Conservation (phyloP, 768 basidiomycete genomes). For the Termitomyces sp. region DNA sequence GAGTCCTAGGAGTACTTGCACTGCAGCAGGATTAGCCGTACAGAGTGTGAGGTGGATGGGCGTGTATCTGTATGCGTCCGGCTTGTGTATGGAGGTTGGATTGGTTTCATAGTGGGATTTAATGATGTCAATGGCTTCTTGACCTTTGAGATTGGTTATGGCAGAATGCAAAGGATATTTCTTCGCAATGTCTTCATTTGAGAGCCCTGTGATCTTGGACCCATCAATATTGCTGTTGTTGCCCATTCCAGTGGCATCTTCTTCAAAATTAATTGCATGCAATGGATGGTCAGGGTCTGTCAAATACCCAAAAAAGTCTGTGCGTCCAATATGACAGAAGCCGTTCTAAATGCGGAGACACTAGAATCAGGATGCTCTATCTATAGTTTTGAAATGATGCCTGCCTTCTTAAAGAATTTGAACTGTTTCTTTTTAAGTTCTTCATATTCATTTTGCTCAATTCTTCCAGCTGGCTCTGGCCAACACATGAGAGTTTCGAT, state of each 20-base stretch:
- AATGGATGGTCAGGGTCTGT: slow-evolving; percentile 4
- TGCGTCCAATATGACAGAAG: slow-evolving; percentile 8
- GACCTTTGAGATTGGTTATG: neutral
- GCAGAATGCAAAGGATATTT: slow-evolving; percentile 2
- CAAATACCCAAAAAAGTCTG: slow-evolving; percentile 8
- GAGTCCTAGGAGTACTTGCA: neutral
- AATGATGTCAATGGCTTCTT: neutral
- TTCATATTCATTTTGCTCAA: neutral
- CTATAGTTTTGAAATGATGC: neutral
- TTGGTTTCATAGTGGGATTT: neutral
- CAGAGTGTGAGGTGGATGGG: neutral
- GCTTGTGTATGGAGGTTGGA: neutral
- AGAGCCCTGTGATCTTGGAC: neutral
- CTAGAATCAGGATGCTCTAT: neutral
- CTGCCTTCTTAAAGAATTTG: neutral
- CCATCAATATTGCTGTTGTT: neutral
- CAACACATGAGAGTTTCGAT: slow-evolving; percentile 17
- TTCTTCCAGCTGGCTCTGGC: slow-evolving; percentile 15
- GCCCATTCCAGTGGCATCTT: slow-evolving; percentile 1
- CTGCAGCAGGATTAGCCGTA: neutral
- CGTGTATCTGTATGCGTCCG: neutral
- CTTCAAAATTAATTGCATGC: neutral
- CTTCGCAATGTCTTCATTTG: neutral
- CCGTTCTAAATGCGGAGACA: neutral
- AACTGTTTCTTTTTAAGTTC: neutral